Evolutionary conservation across 225 moss, liverwort and hornwort genomes (phyloP), one percentile per base, ranked within the genome.

Genomic region (Sphagnum tenellum): DNA sequence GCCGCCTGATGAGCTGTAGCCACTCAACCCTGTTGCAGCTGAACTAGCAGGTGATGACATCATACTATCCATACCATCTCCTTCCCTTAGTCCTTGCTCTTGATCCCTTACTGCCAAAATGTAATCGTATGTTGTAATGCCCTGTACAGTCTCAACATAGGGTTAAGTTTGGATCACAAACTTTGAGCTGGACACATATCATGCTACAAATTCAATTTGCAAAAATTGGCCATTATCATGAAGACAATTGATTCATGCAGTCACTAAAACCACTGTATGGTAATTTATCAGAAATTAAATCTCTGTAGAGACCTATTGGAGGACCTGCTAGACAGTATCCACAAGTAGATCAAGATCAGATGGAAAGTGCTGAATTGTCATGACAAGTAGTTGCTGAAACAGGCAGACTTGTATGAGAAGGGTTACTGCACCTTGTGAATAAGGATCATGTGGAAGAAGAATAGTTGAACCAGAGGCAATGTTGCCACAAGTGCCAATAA

Each of bases 121-220:
- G 61, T 94, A 94, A 73, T 94, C 94, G 66, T 94, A 94, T 5
- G 94, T 94, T 46, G 88, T 94, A 49, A 94, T 90, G 49, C 94
- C 94, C 94, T 94, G 74, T 12, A 9, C 71, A 67, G 63, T 12
- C 47, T 9, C 56, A 50, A 50, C n/a, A 53, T 3, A 12, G 11
- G 10, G 50, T 60, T 44, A 59, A 45, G 61, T 49, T 29, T 29
- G 29, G 29, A 29, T 29, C 29, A 29, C 29, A 29, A 29, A 29
- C 29, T 29, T 29, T 29, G 29, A 29, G 29, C 29, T 29, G 29
- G 29, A 1, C 29, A 29, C 29, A 29, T 29, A 29, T 29, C 29
- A 29, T 29, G 29, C 29, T 29, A 29, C 29, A 29, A 29, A 29
- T 29, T 29, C 29, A 29, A 29, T 29, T 29, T 29, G 29, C 29